Conservation (phyloP, 176 grass and related monocot genomes). For the Carex pumila region DNA sequence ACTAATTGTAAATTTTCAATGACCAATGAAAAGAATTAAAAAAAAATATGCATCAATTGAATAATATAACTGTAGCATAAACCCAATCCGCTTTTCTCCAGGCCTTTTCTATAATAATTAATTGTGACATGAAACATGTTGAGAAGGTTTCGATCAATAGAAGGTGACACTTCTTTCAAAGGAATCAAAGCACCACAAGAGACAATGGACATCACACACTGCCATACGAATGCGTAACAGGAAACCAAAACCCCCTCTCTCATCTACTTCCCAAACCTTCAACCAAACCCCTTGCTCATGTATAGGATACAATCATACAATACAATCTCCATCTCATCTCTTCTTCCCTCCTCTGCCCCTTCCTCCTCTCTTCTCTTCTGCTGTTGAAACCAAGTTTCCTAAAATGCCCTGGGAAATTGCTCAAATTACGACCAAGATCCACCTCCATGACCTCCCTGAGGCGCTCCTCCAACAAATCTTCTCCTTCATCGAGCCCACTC, state of each 20-base stretch:
- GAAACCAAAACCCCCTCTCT: not conserved
- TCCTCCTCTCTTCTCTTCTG: constrained; percentile 4
- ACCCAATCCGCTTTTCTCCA: no score
- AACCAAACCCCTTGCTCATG: not conserved
- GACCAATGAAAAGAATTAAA: no score
- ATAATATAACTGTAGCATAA: no score
- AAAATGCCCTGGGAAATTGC: not conserved
- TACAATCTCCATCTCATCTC: not conserved
- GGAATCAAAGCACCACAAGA: no score
- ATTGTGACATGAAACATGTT: no score
- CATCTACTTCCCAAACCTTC: constrained; percentile 1
- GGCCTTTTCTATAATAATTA: no score
- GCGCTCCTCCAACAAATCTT: constrained; percentile 57
- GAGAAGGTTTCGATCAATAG: no score
- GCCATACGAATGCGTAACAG: not conserved
- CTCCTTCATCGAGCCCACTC: constrained; percentile 32
- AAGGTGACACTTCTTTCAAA: no score
- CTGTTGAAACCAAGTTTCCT: constrained; percentile 9
- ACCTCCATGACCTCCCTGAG: constrained; percentile 79
- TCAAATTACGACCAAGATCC: not conserved
- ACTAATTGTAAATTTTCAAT: not conserved
- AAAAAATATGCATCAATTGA: no score
- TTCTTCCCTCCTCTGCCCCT: not conserved
- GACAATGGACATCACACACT: no score
- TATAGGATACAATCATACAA: not conserved